Evolutionary conservation across 2,329 filamentous ascomycete genomes (phyloP).

Genomic region (Alternaria sp.): DNA sequence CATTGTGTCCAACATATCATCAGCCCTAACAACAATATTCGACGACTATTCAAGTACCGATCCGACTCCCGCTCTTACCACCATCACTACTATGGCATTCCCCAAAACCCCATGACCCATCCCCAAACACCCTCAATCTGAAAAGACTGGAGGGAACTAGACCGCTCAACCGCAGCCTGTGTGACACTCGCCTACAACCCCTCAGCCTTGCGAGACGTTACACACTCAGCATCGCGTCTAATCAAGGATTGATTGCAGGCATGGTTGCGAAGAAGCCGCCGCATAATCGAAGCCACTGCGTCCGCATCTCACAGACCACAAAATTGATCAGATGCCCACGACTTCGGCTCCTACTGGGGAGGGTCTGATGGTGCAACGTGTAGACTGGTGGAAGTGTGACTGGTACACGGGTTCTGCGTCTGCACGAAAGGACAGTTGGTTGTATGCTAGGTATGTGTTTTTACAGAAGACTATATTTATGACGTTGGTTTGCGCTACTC

Average conservation of each 20-base stretch:
- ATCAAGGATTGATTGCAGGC: neutral
- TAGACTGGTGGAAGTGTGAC: neutral
- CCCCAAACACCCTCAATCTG: neutral
- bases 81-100: neutral
- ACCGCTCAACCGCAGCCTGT: slow-evolving; percentile 10
- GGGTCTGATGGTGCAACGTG: neutral
- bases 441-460: neutral
- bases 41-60: neutral
- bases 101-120: neutral
- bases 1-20: neutral
- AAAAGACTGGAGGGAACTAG: neutral
- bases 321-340: slow-evolving; percentile 2
- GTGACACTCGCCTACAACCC: slow-evolving; percentile 18
- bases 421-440: neutral
- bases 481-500: neutral
- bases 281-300: neutral
- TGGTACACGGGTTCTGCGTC: neutral
- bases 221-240: neutral
- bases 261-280: neutral
- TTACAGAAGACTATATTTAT: neutral
- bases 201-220: slow-evolving; percentile 2
- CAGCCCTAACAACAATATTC: neutral
- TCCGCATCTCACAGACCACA: neutral
- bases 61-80: no score
- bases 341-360: neutral